Evolutionary conservation across 192 early-diverging fungal species (phyloP), one percentile per base, ranked within the genome.

Genomic region (Chytriomyces hyalinus): DNA sequence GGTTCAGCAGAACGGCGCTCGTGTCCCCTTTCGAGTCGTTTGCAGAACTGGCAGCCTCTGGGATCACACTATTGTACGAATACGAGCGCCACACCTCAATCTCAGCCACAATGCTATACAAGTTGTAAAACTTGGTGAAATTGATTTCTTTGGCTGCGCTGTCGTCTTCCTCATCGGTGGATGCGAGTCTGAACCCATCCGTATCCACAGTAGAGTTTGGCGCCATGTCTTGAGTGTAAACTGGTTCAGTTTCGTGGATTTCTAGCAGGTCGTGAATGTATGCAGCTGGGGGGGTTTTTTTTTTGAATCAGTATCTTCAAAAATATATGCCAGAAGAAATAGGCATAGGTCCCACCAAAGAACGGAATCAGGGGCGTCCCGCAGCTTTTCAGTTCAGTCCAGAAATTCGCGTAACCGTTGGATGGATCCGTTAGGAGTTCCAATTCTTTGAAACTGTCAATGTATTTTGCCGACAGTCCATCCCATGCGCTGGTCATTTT

Each of bases 191-290:
- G 69, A 51, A 70, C 6, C 76, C 76, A 13, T 2, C 22, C 10
- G 15, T 3, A 5, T 11, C 15, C 15, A 60, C 46, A 20, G 68
- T 17, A n/a, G 26, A 6, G 17, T 4, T 22, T 68, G 17, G 57
- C 26, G 22, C 22, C 10, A 70, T 57, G 26, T 67, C 82, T n/a
- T 78, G 79, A 10, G 75, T 43, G 70, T 73, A 85, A 6, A 77
- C 67, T 26, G 85, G 84, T 15, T 81, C 77, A 20, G 81, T 82
- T 46, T 82, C 61, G 76, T 86, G 81, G 53, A 83, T 84, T 63
- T 86, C 82, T 13, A 89, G 72, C 6, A 89, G 36, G 36, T 89
- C 84, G 20, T 81, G 82, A 51, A 89, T 85, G 76, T 89, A 87
- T 8, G 83, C 79, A 6, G 79, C 87, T 89, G 17, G n/a, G n/a